Evolutionary conservation across 225 moss, liverwort and hornwort species (phyloP), one percentile per base, ranked within the genome.

Genomic region (Bryum argenteum): DNA sequence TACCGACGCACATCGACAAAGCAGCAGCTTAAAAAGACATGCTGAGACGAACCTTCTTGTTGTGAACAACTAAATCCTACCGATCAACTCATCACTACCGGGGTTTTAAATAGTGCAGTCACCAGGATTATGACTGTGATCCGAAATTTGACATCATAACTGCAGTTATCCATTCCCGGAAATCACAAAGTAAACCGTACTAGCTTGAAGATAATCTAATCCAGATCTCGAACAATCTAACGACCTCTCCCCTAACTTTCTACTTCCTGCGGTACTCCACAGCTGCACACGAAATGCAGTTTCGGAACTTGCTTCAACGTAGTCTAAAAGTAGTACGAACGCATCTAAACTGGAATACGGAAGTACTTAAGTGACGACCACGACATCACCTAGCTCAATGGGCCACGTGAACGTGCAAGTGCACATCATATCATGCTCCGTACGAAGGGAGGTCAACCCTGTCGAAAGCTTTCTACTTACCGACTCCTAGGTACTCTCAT

Each of bases 381-480:
- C 60, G 38, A 61, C 55, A 61, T 60, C 64, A 59, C 61, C 22
- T 20, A 48, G 61, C 37, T 42, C 18, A 66, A 48, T 19, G 18
- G 50, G 59, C 54, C 58, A 20, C 39, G 45, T 54, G 23, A 73
- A 33, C 17, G n/a, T 47, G 54, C 47, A 63, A 58, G 15, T 24
- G 54, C 69, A 33, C 33, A 44, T 14, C 58, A 73, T 45, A 15
- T 24, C 52, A 37, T 59, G 58, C 20, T 53, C 65, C 77, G 70
- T 66, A 55, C 70, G 17, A 42, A 40, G 26, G 2, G 20, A 53
- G 40, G 60, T 66, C 77, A 81, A 55, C 74, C 69, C 55, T 54
- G 53, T 7, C 1, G 16, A 9, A 37, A n/a, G 26, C 5, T 48
- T 24, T 62, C 56, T 47, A 56, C 58, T 13, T 48, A 42, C 33